Evolutionary conservation across 2,329 filamentous ascomycete species (phyloP).

Genomic region (Westerdykella sp.): DNA sequence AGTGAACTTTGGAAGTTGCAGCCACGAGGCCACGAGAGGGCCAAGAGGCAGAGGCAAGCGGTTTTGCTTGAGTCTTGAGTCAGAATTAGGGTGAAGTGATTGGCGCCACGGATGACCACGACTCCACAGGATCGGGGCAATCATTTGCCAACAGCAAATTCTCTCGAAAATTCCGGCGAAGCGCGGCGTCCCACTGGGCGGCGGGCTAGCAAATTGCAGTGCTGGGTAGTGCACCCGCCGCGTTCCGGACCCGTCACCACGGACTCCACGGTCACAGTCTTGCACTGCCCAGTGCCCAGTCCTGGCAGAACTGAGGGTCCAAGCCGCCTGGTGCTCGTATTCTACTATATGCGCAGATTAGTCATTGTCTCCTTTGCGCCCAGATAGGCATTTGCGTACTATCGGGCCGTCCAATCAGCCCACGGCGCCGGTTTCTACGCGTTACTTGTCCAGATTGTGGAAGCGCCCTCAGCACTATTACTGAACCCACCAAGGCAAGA

Average conservation of each 20-base stretch:
- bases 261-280: no score
- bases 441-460: background rate
- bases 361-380: no score
- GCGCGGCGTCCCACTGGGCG: slow-evolving; percentile 23
- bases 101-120: slow-evolving; percentile 19
- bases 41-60: slow-evolving; percentile 15
- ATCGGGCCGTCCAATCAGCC: no score
- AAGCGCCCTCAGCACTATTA: background rate
- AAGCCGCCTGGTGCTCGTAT: no score
- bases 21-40: slow-evolving; percentile 8
- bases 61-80: slow-evolving; percentile 10
- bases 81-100: slow-evolving; percentile 15
- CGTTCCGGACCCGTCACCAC: no score
- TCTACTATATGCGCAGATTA: no score
- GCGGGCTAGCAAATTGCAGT: slow-evolving; percentile 2
- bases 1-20: slow-evolving; percentile 5
- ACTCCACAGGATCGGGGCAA: slow-evolving; percentile 1
- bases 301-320: no score
- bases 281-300: no score
- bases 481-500: background rate
- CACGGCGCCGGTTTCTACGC: no score
- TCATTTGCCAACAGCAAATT: slow-evolving; percentile 24
- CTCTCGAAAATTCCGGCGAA: slow-evolving; percentile 27
- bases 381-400: no score
- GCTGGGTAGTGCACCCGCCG: no score